These are phyloP conservation scores for Calonectria ilicicola DNA, from an alignment of 2,329 filamentous ascomycete species.

Conservation along the genomic window DNA sequence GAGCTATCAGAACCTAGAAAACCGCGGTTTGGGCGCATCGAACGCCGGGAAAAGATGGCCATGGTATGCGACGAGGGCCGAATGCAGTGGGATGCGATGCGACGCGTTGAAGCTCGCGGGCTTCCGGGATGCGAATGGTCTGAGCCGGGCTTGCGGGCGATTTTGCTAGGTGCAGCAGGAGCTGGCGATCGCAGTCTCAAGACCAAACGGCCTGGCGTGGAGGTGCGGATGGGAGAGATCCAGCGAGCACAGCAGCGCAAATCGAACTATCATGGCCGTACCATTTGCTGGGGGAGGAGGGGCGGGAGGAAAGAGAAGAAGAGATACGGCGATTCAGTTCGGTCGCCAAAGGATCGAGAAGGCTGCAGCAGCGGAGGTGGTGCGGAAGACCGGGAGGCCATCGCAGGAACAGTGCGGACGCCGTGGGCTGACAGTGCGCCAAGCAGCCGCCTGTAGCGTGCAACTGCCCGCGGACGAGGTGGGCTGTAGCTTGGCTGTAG, in stretches of 20 bases:
- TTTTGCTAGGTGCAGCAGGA: constrained; percentile 17
- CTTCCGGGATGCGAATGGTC: constrained; percentile 28
- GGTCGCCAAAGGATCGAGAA: constrained; percentile 31
- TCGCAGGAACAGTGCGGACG: constrained; percentile 38
- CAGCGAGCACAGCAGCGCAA: constrained; percentile 16
- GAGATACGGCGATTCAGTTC: constrained; percentile 18
- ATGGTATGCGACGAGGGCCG: constrained; percentile 38
- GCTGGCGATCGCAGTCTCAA: constrained; percentile 9
- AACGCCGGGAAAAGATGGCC: constrained; percentile 44
- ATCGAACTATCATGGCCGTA: constrained; percentile 35
- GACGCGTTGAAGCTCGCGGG: constrained; percentile 33
- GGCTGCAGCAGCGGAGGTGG: constrained; percentile 28
- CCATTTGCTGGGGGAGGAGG: constrained; percentile 5
- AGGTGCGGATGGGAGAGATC: constrained; percentile 32
- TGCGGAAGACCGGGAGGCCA: constrained; percentile 42
- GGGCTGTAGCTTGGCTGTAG: constrained; percentile 31
- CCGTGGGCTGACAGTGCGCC: constrained; percentile 33
- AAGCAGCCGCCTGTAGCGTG: constrained; percentile 32
- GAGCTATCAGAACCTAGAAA: constrained; percentile 64
- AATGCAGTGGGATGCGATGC: constrained; percentile 32
- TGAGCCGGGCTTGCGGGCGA: constrained; percentile 23
- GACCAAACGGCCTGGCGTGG: constrained; percentile 13
- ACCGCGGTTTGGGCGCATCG: constrained; percentile 57
- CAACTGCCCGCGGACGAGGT: constrained; percentile 10
- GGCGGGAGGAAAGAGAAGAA: constrained; percentile 21